Evolutionary conservation across 257 asterid genomes (phyloP).

Genomic region (Mitragyna speciosa): DNA sequence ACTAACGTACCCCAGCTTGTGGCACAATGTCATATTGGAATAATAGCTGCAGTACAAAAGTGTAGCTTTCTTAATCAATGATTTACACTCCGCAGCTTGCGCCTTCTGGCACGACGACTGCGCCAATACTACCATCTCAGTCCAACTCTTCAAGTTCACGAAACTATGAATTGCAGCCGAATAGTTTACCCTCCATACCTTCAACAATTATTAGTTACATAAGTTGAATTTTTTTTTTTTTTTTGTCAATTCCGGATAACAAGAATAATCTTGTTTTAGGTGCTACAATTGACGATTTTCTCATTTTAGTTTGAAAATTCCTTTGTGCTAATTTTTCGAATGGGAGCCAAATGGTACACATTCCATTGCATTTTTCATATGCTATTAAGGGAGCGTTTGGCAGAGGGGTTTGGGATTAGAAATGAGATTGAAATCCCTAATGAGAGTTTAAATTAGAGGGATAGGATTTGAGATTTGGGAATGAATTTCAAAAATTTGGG

Average conservation of each 20-base stretch:
- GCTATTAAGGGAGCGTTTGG: no score
- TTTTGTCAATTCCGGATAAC: not conserved
- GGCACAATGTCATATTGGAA: not conserved
- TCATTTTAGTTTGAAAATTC: no score
- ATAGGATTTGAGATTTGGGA: no score
- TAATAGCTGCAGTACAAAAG: not conserved
- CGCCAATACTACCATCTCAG: not conserved
- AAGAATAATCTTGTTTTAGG: no score
- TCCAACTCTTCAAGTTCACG: conserved; percentile 22
- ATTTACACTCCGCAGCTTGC: not conserved
- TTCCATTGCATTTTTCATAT: no score
- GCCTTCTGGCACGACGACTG: not conserved
- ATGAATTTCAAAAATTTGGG: no score
- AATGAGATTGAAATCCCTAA: no score
- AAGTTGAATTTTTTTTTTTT: not conserved
- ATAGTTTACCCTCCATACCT: not conserved
- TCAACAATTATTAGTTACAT: not conserved
- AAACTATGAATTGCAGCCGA: conserved; percentile 18
- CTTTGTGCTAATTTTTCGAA: no score
- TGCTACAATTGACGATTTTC: no score
- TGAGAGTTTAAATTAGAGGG: no score
- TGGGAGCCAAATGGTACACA: no score
- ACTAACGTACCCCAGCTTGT: not conserved
- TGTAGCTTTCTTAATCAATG: conserved; percentile 4
- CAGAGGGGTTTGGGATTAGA: no score